Base-by-base conservation (phyloP, 208 protist species). In the Trypanosoma congolense region DNA sequence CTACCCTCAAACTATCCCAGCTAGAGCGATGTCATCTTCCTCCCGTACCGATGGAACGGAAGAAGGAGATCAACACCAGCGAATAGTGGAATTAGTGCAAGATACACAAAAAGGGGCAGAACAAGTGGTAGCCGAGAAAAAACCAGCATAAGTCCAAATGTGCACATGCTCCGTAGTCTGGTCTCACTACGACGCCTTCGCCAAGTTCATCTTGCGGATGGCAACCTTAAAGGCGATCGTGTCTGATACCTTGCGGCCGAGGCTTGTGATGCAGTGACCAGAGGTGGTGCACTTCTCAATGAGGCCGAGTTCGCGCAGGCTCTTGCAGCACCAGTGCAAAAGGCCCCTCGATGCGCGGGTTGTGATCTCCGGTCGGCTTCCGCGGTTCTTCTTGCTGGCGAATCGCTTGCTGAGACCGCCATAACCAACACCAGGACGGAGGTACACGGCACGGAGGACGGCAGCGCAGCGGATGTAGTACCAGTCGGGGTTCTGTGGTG, bases 401-500 rank as follows among this genome's bases (percentile, higher is more conserved):
- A 97, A 99, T 58, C 83, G 83, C 75, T 93, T 93, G 81, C 80
- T 93, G 38, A 97, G 87, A 30, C 78, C 80, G 46, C 84, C 95
- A 66, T 98, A 96, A 71, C 97, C 96, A 22, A 89, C 82, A 58
- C 92, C 92, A 36, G 89, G 87, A 72, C 93, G 91, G 26, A 98
- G 59, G 84, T 98, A 98, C 56, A 99, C 77, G 63, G 94, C 90
- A 77, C 97, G 96, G 52, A 98, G 95, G 26, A 99, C 86, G 45
- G 97, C 87, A 50, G 97, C 97, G 68, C 80, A 87, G 65, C 96
- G 95, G 74, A 98, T 84, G 87, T 97, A 99, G 80, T 96, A 99
- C 97, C 97, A 99, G 86, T 99, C 96, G 56, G 90, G 80, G 83
- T 99, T 96, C 72, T 91, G 84, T 51, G 97, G 97, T 60, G 94